These are phyloP conservation scores for Sclerotiophoma versabilis DNA, from an alignment of 2,329 filamentous ascomycete species.

Conservation along the genomic window DNA sequence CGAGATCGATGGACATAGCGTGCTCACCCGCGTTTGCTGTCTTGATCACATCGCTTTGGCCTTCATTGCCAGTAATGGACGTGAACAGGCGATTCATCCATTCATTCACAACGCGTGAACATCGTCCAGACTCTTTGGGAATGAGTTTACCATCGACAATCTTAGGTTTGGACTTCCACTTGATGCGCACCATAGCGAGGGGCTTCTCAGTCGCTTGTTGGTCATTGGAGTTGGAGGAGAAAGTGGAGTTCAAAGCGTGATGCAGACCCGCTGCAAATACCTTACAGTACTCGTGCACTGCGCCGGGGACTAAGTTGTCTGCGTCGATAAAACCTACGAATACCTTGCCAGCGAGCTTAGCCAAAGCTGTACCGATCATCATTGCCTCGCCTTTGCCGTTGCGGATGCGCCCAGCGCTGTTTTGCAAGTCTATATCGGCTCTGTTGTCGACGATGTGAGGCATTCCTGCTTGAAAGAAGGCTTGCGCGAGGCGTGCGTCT, in stretches of 20 bases:
- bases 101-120: slow-evolving; percentile 22
- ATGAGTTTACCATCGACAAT: slow-evolving; percentile 16
- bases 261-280: slow-evolving; percentile 24
- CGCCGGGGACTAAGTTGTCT: slow-evolving; percentile 24
- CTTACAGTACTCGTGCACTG: slow-evolving; percentile 29
- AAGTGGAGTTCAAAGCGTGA: slow-evolving; percentile 2
- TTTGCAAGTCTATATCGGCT: neutral
- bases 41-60: neutral
- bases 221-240: neutral
- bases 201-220: neutral
- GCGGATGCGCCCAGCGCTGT: slow-evolving; percentile 6
- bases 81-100: slow-evolving; percentile 22
- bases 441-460: neutral
- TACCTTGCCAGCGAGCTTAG: slow-evolving; percentile 14
- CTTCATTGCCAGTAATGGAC: neutral
- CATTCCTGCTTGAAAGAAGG: slow-evolving; percentile 10
- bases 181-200: slow-evolving; percentile 26
- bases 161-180: slow-evolving; percentile 29
- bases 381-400: slow-evolving; percentile 29
- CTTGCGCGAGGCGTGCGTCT: slow-evolving; percentile 15
- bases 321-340: slow-evolving; percentile 28
- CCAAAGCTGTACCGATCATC: slow-evolving; percentile 19
- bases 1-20: slow-evolving; percentile 23
- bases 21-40: slow-evolving; percentile 29
- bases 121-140: slow-evolving; percentile 18